Evolutionary conservation across 345 rosid species (phyloP), one percentile per base, ranked within the genome.

Genomic region (Eucalyptus grandis): DNA sequence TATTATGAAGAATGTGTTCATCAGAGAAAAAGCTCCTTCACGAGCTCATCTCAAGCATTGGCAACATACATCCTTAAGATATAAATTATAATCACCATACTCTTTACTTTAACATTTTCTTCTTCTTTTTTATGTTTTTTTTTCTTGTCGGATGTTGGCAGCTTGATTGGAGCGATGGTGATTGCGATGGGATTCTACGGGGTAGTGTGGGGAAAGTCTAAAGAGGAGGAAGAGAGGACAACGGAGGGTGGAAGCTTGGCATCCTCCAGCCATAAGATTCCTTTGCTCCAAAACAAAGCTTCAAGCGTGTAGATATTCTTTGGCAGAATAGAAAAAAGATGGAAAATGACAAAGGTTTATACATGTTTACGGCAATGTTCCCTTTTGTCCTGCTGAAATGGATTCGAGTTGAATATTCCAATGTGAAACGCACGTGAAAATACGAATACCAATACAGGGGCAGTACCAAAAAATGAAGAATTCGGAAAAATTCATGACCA

Each of bases 91-190:
- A 27, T 60, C 69, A 0, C 34, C 69, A 0, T 60, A 6, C 34
- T 60, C 16, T 27, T 60, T 60, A 6, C 31, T 27, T 60, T 12
- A 58, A 58, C 16, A 1, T 0, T 2, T 0, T 11, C 1, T 26
- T 24, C 3, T 5, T 13, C 1, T 2, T 58, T 58, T 58, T 60
- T 27, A 27, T 13, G 7, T 11, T 11, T 60, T 56, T 56, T 56
- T 56, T 56, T 56, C 62, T 56, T 56, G 30, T 24, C 30, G 62
- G 62, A 30, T 4, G 30, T 24, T 6, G 69, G 69, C 69, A 62
- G 69, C 69, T 62, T 62, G 34, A 30, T 62, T 62, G 69, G 34
- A 62, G 69, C 69, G 69, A 62, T 27, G n/a, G 69, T 62, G 69
- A 62, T 62, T 30, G 69, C n/a, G 34, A 62, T 62, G 69, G 69